These are phyloP conservation scores for Coleophoma eucalyptorum DNA, from an alignment of 2,329 filamentous ascomycete species.

Conservation along the genomic window DNA sequence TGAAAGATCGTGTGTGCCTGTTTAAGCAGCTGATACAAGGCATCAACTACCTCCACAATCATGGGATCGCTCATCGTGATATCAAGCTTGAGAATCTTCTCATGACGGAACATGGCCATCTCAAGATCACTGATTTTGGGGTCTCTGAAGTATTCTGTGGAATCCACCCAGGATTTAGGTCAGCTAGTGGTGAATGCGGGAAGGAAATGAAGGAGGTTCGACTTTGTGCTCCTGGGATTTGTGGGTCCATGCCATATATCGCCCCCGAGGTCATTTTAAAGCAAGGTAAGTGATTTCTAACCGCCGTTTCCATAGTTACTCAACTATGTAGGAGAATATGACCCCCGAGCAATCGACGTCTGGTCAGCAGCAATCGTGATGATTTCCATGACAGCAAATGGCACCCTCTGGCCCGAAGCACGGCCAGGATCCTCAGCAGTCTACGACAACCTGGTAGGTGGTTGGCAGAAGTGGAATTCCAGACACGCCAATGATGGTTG, in stretches of 20 bases:
- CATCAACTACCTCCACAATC: constrained; percentile 74
- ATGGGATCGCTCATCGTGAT: constrained; percentile 86
- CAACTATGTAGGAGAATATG: constrained; percentile 45
- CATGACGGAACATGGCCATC: constrained; percentile 71
- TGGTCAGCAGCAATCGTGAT: constrained; percentile 86
- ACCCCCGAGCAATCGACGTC: constrained; percentile 77
- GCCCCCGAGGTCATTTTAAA: constrained; percentile 79
- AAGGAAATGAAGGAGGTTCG: constrained; percentile 65
- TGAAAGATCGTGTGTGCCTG: constrained; percentile 71
- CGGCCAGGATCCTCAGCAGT: constrained; percentile 41
- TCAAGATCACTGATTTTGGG: constrained; percentile 92
- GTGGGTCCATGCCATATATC: constrained; percentile 82
- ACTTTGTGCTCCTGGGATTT: constrained; percentile 74
- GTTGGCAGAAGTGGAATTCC: constrained; percentile 66
- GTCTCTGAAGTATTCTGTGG: constrained; percentile 84
- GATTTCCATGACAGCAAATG: constrained; percentile 70
- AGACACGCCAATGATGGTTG: constrained; percentile 44
- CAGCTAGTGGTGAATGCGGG: constrained; percentile 70
- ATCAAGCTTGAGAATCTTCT: constrained; percentile 88
- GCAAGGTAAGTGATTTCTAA: constrained; percentile 35
- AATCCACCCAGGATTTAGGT: constrained; percentile 72
- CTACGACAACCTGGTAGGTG: constrained; percentile 61
- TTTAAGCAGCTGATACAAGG: constrained; percentile 89
- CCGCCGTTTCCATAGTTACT: constrained; percentile 4
- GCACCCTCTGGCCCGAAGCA: constrained; percentile 71